These are phyloP conservation scores for Rhodotorula babjevae DNA, from an alignment of 768 basidiomycete species.

Conservation along the genomic window DNA sequence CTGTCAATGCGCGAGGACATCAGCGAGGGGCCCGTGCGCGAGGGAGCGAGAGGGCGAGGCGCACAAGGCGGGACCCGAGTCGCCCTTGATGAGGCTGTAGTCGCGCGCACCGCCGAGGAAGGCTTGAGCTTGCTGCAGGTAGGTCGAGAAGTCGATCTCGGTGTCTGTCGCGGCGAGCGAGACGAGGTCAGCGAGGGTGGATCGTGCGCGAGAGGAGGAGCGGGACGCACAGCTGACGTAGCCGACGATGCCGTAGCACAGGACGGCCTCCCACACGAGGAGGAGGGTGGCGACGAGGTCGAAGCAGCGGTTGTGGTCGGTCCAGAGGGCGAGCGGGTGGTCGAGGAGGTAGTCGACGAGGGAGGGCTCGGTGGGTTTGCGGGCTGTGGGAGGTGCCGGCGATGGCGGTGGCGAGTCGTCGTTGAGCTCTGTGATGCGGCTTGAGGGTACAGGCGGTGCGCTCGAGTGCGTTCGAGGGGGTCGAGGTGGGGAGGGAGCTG, in stretches of 20 bases:
- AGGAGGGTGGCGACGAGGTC: conserved; percentile 5
- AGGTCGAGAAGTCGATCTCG: conserved; percentile 97
- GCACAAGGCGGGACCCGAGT: conserved; percentile 89
- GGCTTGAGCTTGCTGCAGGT: conserved; percentile 77
- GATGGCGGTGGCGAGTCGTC: background rate
- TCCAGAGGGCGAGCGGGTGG: background rate
- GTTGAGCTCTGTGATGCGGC: background rate
- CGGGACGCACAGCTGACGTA: conserved; percentile 4
- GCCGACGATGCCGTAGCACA: conserved; percentile 24
- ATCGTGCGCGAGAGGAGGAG: background rate
- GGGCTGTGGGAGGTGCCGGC: too few relatives aligned
- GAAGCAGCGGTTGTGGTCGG: conserved; percentile 7
- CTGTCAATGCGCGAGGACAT: conserved; percentile 51
- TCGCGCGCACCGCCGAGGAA: conserved; percentile 76
- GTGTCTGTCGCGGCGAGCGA: conserved; percentile 60
- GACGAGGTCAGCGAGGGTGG: background rate
- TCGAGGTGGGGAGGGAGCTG: background rate
- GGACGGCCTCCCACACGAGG: conserved; percentile 6
- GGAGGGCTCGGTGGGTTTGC: background rate
- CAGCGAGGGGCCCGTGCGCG: background rate
- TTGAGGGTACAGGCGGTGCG: background rate
- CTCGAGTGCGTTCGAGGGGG: background rate
- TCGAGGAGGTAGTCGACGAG: background rate
- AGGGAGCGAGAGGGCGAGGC: conserved; percentile 43
- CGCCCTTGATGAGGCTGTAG: conserved; percentile 75